A percentile compares a stretch with the other conserved stretches of the same genome.
These are phyloP conservation scores for Citrus trifoliata DNA, from an alignment of 345 rosid genomes.

Conservation along the genomic window DNA sequence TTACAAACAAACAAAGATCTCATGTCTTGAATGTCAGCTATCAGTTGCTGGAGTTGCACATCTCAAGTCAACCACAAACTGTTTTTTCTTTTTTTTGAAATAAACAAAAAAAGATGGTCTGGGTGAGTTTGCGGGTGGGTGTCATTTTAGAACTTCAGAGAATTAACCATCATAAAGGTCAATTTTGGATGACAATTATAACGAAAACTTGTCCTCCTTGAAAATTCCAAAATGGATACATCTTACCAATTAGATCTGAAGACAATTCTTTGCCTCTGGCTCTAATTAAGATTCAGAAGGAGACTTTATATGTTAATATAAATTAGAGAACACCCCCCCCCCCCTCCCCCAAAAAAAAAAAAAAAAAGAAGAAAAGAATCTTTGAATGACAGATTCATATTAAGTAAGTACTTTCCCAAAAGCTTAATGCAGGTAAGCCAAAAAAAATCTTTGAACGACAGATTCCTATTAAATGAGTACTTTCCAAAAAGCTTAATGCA, in stretches of 20 bases:
- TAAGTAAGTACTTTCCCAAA: background rate
- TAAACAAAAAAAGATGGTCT: too few relatives aligned
- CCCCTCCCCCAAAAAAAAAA: background rate
- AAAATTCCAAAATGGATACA: too few relatives aligned
- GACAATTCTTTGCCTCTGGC: background rate
- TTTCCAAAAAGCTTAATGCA: background rate
- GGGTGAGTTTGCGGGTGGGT: background rate
- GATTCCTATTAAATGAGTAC: background rate
- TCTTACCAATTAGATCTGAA: too few relatives aligned
- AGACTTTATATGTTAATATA: background rate
- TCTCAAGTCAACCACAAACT: too few relatives aligned
- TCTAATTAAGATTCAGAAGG: background rate
- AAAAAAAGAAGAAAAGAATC: background rate
- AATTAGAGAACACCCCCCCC: background rate
- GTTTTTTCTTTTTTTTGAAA: too few relatives aligned
- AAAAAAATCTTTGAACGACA: background rate
- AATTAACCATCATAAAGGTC: background rate
- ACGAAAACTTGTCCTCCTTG: background rate
- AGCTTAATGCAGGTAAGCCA: background rate
- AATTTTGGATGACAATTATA: background rate
- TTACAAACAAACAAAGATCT: background rate
- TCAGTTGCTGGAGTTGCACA: too few relatives aligned
- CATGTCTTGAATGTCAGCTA: background rate
- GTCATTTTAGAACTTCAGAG: background rate
- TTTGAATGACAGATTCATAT: background rate